phyloP scores from a whole-genome alignment of 2,329 filamentous ascomycete genomes.

The Pseudocercospora fuligena region DNA sequence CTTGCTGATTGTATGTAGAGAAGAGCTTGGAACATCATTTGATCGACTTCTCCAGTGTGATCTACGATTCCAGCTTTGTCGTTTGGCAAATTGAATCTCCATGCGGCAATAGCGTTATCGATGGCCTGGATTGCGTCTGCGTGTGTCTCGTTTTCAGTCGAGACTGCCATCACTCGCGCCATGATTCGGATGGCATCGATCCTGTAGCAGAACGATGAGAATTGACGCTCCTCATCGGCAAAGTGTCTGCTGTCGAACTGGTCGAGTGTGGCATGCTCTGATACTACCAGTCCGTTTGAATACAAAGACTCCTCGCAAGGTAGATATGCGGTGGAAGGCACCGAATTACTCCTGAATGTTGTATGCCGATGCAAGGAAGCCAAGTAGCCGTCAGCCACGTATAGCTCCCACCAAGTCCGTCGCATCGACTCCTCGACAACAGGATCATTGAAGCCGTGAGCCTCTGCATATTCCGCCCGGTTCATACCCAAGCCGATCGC shows the following conservation, averaged over 20 bases:
- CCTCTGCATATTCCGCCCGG: slow-evolving; percentile 66
- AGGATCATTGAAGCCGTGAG: slow-evolving; percentile 66
- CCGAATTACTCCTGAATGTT: slow-evolving; percentile 70
- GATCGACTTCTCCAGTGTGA: slow-evolving; percentile 74
- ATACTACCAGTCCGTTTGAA: slow-evolving; percentile 46
- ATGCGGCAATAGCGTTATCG: slow-evolving; percentile 70
- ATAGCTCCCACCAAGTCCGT: slow-evolving; percentile 89
- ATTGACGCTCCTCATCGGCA: slow-evolving; percentile 68
- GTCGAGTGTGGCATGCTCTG: slow-evolving; percentile 65
- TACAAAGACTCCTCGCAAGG: slow-evolving; percentile 85
- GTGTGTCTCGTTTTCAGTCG: slow-evolving; percentile 39
- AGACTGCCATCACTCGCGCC: slow-evolving; percentile 68
- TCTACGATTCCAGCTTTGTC: slow-evolving; percentile 72
- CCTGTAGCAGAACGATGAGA: slow-evolving; percentile 84
- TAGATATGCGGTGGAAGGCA: slow-evolving; percentile 70
- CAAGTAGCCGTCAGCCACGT: slow-evolving; percentile 81
- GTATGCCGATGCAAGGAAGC: slow-evolving; percentile 77
- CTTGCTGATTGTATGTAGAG: slow-evolving; percentile 71
- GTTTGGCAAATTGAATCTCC: slow-evolving; percentile 77
- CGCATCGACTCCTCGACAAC: slow-evolving; percentile 82
- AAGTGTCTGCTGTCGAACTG: slow-evolving; percentile 82
- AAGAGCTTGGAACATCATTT: slow-evolving; percentile 89
- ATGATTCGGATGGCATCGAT: slow-evolving; percentile 81
- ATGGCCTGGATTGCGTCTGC: slow-evolving; percentile 58
- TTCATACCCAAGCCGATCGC: slow-evolving; percentile 80